Base-by-base conservation (phyloP, 2,329 filamentous ascomycete species). In the Magnaporthales sp. region DNA sequence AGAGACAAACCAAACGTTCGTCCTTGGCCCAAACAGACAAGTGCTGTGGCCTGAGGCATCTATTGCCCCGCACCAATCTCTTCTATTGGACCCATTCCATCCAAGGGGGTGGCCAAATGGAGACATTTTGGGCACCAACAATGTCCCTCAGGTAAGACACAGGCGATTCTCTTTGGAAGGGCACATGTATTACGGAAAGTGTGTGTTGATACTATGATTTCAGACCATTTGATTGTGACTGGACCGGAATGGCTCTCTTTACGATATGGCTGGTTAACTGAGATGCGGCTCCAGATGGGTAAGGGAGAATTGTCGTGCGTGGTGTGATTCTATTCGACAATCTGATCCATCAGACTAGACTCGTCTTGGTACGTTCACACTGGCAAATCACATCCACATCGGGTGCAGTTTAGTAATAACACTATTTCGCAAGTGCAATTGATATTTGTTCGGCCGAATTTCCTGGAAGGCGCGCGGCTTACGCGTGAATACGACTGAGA, bases 71-170 rank as follows among this genome's bases (percentile, higher is more conserved):
- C 56, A 60, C 56, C 56, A 60, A 60, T 60, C 56, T 60, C 56
- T 60, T 60, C 22, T 27, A 60, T 60, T 60, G 56, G 56, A 60
- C 56, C 56, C 56, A 60, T 60, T 60, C 56, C 56, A 27, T 15
- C 24, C 24, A 27, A 60, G 56, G 56, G 54, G 56, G 56, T 26
- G 13, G 24, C 56, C 56, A 27, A 60, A 60, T 60, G 56, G 56
- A 29, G 24, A 26, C 22, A 29, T 60, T 60, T 60, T 60, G 56
- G 56, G 56, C 56, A 60, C 24, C 56, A 27, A 60, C 26, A 60
- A 60, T 27, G 56, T 60, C 9, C 54, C 13, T 6, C 19, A 46
- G 38, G 38, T 19, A 46, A 46, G 19, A 58, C 54, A 58, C 29
- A 27, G 56, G 29, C 24, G 38, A 46, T 19, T 15, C 4, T 38